Percentiles rank a stretch among this genome's conserved stretches.
phyloP scores from a whole-genome alignment of 352 stramenopile species.

The Phytopythium aichiense region DNA sequence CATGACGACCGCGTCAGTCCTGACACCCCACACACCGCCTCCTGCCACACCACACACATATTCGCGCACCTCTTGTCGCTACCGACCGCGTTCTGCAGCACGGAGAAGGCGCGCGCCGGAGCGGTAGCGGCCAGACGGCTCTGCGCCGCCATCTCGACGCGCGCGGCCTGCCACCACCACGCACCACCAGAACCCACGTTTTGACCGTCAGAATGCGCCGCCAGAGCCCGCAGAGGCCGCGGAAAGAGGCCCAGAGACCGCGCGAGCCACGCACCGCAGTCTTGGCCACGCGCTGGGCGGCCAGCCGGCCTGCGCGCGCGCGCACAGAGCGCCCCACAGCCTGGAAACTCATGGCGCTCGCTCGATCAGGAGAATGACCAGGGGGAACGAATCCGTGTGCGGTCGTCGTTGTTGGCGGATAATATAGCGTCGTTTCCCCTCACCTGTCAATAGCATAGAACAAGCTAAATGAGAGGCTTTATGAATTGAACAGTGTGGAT shows the following conservation, averaged over 20 bases:
- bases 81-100: slow-evolving; percentile 16
- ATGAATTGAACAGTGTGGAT: too few species aligned
- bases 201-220: neutral
- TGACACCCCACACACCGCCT: neutral
- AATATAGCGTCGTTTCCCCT: too few species aligned
- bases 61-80: slow-evolving; percentile 20
- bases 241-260: neutral
- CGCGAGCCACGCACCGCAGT: slow-evolving; percentile 12
- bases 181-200: neutral
- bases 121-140: slow-evolving; percentile 7
- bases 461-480: too few species aligned
- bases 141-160: slow-evolving; percentile 11
- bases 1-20: neutral
- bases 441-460: too few species aligned
- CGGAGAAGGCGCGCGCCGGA: slow-evolving; percentile 22
- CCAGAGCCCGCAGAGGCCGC: neutral
- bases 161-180: neutral
- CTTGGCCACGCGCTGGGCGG: slow-evolving; percentile 15
- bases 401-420: too few species aligned
- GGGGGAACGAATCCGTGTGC: too few species aligned
- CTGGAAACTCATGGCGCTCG: slow-evolving; percentile 52
- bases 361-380: neutral
- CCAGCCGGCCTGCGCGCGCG: slow-evolving; percentile 29
- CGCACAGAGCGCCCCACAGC: slow-evolving; percentile 34
- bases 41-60: neutral